Conservation (phyloP, 306 rosid genomes). For the Prunus kanzakura region DNA sequence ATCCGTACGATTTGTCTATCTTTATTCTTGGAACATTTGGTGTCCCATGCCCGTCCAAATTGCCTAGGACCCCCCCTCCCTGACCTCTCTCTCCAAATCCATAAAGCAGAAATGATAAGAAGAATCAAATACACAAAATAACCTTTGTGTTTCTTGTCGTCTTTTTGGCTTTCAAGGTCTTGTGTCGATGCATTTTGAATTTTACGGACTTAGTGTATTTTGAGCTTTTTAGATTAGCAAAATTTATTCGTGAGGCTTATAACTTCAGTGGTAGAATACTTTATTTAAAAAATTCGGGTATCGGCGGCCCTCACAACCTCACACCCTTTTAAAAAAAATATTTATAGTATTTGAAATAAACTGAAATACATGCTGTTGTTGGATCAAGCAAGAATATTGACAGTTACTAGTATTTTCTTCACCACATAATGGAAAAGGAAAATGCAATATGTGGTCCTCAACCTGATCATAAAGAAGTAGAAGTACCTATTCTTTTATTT, state of each 20-base stretch:
- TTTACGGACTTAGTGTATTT: not conserved
- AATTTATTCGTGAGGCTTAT: too few species aligned
- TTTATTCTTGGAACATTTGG: not conserved
- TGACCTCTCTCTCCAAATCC: not conserved
- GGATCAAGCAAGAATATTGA: not conserved
- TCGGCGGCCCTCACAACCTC: too few species aligned
- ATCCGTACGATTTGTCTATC: not conserved
- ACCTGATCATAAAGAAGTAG: not conserved
- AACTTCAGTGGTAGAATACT: too few species aligned
- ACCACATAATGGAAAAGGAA: not conserved
- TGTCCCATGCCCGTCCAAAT: slow-evolving; percentile 2
- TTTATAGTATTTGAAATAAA: too few species aligned
- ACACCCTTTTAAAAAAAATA: too few species aligned
- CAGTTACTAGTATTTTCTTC: not conserved
- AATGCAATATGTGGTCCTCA: not conserved
- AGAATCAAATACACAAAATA: not conserved
- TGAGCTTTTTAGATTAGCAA: too few species aligned
- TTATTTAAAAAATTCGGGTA: too few species aligned
- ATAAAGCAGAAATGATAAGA: not conserved
- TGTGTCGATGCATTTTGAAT: not conserved
- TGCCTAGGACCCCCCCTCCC: not conserved
- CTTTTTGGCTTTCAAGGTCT: too few species aligned
- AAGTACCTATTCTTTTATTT: not conserved
- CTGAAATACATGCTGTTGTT: not conserved
- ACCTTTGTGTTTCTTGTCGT: not conserved